phyloP scores from a whole-genome alignment of 768 basidiomycete species.

The Mycena belliarum region DNA sequence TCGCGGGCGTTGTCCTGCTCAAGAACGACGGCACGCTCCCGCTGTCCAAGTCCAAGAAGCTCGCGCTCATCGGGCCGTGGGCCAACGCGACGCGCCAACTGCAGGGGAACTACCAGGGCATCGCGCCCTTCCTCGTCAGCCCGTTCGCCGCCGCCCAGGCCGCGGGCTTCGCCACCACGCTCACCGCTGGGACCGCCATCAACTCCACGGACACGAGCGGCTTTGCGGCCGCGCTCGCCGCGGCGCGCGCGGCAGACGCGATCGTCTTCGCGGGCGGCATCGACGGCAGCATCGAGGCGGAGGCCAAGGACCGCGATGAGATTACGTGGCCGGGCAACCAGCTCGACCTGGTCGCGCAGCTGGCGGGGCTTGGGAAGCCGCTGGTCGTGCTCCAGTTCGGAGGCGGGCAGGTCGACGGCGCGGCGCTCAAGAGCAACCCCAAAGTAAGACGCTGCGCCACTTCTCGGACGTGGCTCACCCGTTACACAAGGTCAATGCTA shows the following conservation, averaged over 20 bases:
- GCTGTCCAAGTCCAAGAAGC: slow-evolving; percentile 43
- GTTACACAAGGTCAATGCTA: slow-evolving; percentile 39
- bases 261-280: slow-evolving; percentile 58
- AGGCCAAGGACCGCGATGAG: slow-evolving; percentile 45
- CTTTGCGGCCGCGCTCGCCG: slow-evolving; percentile 53
- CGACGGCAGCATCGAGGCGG: slow-evolving; percentile 49
- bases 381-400: slow-evolving; percentile 57
- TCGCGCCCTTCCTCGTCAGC: slow-evolving; percentile 56
- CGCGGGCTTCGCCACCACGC: slow-evolving; percentile 48
- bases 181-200: slow-evolving; percentile 43
- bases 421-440: slow-evolving; percentile 43
- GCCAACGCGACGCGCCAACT: slow-evolving; percentile 55
- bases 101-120: slow-evolving; percentile 60
- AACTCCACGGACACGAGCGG: slow-evolving; percentile 40
- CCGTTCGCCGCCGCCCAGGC: slow-evolving; percentile 49
- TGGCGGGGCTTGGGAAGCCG: slow-evolving; percentile 50
- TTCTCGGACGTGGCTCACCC: slow-evolving; percentile 10
- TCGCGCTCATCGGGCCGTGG: slow-evolving; percentile 64
- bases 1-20: slow-evolving; percentile 57
- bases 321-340: slow-evolving; percentile 61
- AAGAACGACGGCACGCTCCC: slow-evolving; percentile 68
- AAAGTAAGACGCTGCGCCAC: slow-evolving; percentile 30
- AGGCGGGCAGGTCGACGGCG: slow-evolving; percentile 56
- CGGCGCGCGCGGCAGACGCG: slow-evolving; percentile 49
- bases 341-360: slow-evolving; percentile 46